Evolutionary conservation across 2,329 filamentous ascomycete species (phyloP).

Genomic region (Fusarium sp.): DNA sequence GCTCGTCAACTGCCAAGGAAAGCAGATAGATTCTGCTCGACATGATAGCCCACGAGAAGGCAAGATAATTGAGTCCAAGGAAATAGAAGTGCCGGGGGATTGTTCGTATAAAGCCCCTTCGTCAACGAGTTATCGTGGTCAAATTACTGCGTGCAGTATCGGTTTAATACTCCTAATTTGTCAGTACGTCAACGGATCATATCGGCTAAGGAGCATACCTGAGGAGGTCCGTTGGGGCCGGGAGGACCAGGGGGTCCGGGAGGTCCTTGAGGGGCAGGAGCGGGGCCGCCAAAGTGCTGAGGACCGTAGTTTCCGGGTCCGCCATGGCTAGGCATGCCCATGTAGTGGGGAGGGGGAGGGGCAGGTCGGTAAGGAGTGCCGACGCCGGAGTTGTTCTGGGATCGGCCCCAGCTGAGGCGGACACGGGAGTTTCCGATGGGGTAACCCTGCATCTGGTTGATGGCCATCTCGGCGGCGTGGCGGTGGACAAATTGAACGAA

Average conservation of each 20-base stretch:
- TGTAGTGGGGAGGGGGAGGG: conserved; percentile 71
- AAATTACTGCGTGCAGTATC: conserved; percentile 41
- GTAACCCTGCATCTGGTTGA: conserved; percentile 99
- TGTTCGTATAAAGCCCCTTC: conserved; percentile 41
- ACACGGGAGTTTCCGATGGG: conserved; percentile 99
- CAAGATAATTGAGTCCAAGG: conserved; percentile 46
- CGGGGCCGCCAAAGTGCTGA: conserved; percentile 60
- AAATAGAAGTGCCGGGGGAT: conserved; percentile 41
- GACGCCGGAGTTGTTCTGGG: conserved; percentile 98
- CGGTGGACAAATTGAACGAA: conserved; percentile 99
- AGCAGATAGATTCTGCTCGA: conserved; percentile 38
- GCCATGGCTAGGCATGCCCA: conserved; percentile 59
- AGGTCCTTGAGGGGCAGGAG: conserved; percentile 57
- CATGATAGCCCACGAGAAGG: conserved; percentile 39
- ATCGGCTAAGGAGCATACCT: conserved; percentile 48
- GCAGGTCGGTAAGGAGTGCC: conserved; percentile 97
- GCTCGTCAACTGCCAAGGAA: conserved; percentile 39
- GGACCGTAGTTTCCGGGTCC: conserved; percentile 59
- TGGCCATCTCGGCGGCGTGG: conserved; percentile 99
- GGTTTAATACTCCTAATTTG: conserved; percentile 34
- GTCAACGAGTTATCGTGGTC: conserved; percentile 47
- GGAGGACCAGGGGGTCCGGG: conserved; percentile 53
- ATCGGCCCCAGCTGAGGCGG: conserved; percentile 95
- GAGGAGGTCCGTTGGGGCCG: conserved; percentile 53
- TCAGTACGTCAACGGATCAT: neutral